Percentiles rank a stretch among this genome's conserved stretches.
phyloP scores from a whole-genome alignment of 2,329 filamentous ascomycete species.

The Botrytis porri region DNA sequence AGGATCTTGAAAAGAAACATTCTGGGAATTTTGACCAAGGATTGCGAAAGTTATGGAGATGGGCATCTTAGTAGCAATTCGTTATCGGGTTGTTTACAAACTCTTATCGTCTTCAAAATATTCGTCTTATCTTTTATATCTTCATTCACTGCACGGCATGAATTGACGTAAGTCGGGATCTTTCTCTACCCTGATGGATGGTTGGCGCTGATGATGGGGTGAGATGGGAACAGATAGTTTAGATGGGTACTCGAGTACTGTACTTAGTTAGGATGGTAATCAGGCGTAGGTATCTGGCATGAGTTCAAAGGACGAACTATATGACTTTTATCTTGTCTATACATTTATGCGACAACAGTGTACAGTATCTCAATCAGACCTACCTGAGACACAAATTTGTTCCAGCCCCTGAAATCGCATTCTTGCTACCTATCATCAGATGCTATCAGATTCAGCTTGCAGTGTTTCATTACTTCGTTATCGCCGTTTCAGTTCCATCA shows the following conservation, averaged over 20 bases:
- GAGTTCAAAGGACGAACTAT: background rate
- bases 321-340: background rate
- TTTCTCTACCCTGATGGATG: background rate
- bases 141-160: background rate
- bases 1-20: background rate
- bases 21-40: background rate
- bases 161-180: background rate
- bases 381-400: background rate
- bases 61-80: background rate
- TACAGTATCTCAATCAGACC: background rate
- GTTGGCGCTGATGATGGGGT: background rate
- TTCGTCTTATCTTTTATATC: background rate
- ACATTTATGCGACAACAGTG: background rate
- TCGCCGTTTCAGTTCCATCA: background rate
- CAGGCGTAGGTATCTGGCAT: background rate
- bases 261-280: background rate
- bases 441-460: background rate
- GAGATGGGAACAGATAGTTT: background rate
- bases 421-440: background rate
- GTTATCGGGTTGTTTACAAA: slow-evolving; percentile 4
- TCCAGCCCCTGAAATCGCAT: background rate
- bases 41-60: background rate
- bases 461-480: background rate
- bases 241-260: too few relatives aligned
- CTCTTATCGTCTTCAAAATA: background rate